Conservation (phyloP, 305 asterid genomes). For the Ajuga reptans region DNA sequence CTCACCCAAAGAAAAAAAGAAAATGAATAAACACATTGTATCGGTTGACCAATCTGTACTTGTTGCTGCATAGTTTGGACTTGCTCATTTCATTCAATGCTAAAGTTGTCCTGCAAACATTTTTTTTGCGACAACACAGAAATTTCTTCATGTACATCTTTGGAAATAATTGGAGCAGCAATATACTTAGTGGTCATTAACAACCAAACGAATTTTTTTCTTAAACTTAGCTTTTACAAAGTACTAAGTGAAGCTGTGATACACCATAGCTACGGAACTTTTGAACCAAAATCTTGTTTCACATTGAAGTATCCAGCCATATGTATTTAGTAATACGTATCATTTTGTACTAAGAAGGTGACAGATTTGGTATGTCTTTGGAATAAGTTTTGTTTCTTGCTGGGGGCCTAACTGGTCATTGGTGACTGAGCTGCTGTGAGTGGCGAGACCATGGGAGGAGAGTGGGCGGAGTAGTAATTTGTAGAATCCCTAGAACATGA, state of each 20-base stretch:
- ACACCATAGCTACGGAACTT: background rate
- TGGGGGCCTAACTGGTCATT: too few relatives aligned
- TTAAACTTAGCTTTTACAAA: background rate
- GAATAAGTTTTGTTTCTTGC: background rate
- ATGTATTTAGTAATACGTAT: background rate
- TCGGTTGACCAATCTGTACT: background rate
- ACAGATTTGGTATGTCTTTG: background rate
- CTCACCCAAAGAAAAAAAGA: too few relatives aligned
- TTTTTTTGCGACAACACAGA: background rate
- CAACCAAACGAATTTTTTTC: background rate
- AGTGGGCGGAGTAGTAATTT: background rate
- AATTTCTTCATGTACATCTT: background rate
- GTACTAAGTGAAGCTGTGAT: background rate
- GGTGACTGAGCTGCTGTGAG: too few relatives aligned
- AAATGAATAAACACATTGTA: background rate
- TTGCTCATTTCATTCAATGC: slow-evolving; percentile 1
- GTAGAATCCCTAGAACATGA: background rate
- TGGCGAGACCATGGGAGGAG: background rate
- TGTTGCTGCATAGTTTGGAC: slow-evolving; percentile 6
- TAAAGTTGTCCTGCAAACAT: background rate
- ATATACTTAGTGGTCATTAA: background rate
- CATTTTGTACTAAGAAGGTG: background rate
- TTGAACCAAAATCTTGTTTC: background rate
- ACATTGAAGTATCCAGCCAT: background rate
- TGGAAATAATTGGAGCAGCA: background rate